Conservation (phyloP, 2,329 filamentous ascomycete species). For the Orbilia ellipsospora region DNA sequence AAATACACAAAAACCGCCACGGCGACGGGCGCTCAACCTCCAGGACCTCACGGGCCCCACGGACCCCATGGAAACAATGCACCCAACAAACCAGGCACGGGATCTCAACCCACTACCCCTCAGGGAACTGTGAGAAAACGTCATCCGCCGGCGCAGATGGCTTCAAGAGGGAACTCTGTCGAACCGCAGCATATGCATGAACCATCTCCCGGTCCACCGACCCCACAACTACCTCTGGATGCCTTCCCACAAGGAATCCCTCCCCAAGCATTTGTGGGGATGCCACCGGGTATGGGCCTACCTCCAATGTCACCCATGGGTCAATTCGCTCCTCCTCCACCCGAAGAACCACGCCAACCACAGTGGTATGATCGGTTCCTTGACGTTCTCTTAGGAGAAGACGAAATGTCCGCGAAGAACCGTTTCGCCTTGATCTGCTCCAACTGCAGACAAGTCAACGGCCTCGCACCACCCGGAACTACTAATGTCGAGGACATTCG, state of each 20-base stretch:
- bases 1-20: conserved; percentile 77
- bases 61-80: conserved; percentile 51
- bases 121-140: conserved; percentile 56
- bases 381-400: conserved; percentile 91
- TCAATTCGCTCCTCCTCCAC: conserved; percentile 58
- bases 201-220: conserved; percentile 28
- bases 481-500: conserved; percentile 78
- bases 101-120: conserved; percentile 42
- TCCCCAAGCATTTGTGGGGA: conserved; percentile 25
- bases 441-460: conserved; percentile 88
- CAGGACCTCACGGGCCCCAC: conserved; percentile 59
- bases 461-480: conserved; percentile 90
- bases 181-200: conserved; percentile 20
- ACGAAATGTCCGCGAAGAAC: conserved; percentile 92
- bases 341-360: conserved; percentile 62
- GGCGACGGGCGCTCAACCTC: conserved; percentile 52
- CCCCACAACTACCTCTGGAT: conserved; percentile 48
- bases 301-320: conserved; percentile 55
- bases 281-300: conserved; percentile 37
- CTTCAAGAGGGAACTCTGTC: not conserved
- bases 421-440: conserved; percentile 86
- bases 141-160: conserved; percentile 54
- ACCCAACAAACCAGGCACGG: conserved; percentile 18
- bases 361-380: conserved; percentile 96
- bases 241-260: conserved; percentile 56